Percentiles rank a stretch among this genome's conserved stretches.
These are phyloP conservation scores for Aspergillus carbonarius DNA, from an alignment of 2,329 filamentous ascomycete species.

Conservation along the genomic window DNA sequence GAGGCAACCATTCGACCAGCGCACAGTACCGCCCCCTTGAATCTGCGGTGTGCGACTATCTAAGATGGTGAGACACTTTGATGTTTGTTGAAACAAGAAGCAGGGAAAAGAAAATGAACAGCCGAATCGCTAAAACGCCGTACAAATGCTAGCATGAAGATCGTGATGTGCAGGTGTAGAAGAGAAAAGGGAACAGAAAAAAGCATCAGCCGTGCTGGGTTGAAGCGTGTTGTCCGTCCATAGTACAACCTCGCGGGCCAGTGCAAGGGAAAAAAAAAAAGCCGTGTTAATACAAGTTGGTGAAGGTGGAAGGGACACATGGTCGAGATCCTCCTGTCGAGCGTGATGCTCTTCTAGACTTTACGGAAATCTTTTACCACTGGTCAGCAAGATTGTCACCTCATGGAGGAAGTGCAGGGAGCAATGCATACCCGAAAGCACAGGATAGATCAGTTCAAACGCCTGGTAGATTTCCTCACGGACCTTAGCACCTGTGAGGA, in stretches of 20 bases:
- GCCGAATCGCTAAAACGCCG: slow-evolving; percentile 46
- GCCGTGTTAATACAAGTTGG: slow-evolving; percentile 31
- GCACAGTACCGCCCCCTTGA: slow-evolving; percentile 41
- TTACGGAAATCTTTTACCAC: slow-evolving; percentile 60
- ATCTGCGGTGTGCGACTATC: slow-evolving; percentile 42
- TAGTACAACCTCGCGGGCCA: slow-evolving; percentile 16
- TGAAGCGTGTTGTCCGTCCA: slow-evolving; percentile 15
- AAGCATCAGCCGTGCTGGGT: slow-evolving; percentile 13
- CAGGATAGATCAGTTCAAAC: slow-evolving; percentile 96
- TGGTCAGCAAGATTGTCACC: slow-evolving; percentile 1
- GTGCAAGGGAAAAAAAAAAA: slow-evolving; percentile 20
- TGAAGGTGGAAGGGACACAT: slow-evolving; percentile 19
- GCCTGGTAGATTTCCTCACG: slow-evolving; percentile 97
- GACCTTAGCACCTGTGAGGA: slow-evolving; percentile 95
- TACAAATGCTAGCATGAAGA: slow-evolving; percentile 45
- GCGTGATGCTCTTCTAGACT: slow-evolving; percentile 43
- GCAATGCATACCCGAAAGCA: slow-evolving; percentile 70
- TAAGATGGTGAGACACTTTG: slow-evolving; percentile 35
- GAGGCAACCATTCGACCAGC: slow-evolving; percentile 45
- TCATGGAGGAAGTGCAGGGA: neutral
- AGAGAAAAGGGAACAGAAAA: slow-evolving; percentile 6
- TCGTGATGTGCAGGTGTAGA: slow-evolving; percentile 31
- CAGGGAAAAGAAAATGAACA: slow-evolving; percentile 11
- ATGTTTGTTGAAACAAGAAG: slow-evolving; percentile 15
- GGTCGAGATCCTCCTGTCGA: slow-evolving; percentile 20